Percentiles rank a stretch among this genome's conserved stretches.
phyloP scores from a whole-genome alignment of 345 rosid species.

The Alliaria petiolata region DNA sequence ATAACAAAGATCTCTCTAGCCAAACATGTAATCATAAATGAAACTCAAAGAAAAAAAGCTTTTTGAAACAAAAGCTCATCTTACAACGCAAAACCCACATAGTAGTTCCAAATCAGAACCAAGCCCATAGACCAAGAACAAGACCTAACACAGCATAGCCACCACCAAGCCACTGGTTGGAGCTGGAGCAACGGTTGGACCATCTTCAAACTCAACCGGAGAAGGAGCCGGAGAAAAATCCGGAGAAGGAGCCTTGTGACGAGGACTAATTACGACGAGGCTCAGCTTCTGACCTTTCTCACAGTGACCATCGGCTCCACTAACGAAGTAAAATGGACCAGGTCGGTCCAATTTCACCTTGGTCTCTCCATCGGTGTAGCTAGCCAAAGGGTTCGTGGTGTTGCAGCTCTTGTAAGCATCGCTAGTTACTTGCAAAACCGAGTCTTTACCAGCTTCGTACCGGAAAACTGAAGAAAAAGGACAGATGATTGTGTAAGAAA shows the following conservation, averaged over 20 bases:
- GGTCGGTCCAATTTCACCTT: slow-evolving; percentile 57
- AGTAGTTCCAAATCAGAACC: slow-evolving; percentile 25
- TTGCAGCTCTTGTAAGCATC: slow-evolving; percentile 64
- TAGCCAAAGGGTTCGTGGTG: slow-evolving; percentile 47
- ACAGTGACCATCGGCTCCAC: slow-evolving; percentile 71
- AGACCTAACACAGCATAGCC: slow-evolving; percentile 16
- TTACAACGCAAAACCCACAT: background rate
- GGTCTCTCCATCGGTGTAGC: slow-evolving; percentile 63
- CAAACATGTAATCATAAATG: too few species aligned
- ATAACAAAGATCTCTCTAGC: slow-evolving; percentile 4
- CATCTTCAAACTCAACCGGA: slow-evolving; percentile 45
- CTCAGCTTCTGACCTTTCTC: slow-evolving; percentile 72
- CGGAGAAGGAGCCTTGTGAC: slow-evolving; percentile 21
- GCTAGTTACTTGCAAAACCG: slow-evolving; percentile 62
- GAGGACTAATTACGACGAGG: slow-evolving; percentile 52
- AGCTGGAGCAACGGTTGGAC: slow-evolving; percentile 60
- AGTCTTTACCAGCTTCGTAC: slow-evolving; percentile 31
- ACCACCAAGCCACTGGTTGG: slow-evolving; percentile 9
- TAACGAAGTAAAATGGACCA: slow-evolving; percentile 73
- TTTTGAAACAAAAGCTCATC: slow-evolving; percentile 15
- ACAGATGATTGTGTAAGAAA: background rate
- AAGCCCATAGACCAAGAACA: slow-evolving; percentile 28
- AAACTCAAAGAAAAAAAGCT: background rate
- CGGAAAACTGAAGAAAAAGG: slow-evolving; percentile 16
- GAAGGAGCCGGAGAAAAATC: slow-evolving; percentile 78